Evolutionary conservation across 148 eudicot species (phyloP), one percentile per base, ranked within the genome.

Genomic region (Fagopyrum tataricum): DNA sequence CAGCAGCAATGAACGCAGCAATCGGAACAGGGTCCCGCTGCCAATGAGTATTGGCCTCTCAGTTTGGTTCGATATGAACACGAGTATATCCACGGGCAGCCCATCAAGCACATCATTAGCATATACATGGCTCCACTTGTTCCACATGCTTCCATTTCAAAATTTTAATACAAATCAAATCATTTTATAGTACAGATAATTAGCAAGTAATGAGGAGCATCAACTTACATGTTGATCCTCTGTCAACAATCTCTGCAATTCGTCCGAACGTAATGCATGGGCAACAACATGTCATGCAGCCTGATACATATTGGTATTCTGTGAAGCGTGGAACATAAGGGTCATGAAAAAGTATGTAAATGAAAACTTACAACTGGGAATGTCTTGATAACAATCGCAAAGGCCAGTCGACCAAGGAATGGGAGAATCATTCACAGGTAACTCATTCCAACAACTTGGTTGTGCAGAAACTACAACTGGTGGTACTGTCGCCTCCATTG

Each of bases 211-310:
- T 3, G 49, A 2, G 0, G 49, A 62, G 44, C 14, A 14, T 3
- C 8, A 20, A 76, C 85, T 77, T 75, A 84, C 87, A 84, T 48
- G 87, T 68, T 26, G 82, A 76, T 26, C 87, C 87, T 68, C 71
- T 58, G 67, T 84, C 87, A 52, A 81, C 59, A n/a, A 75, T 75
- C 73, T 75, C 77, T 0, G 77, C 77, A 8, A 75, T 68, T 52
- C 52, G 62, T 10, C 77, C 77, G 18, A 75, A 75, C 14, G 77
- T 66, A 41, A 75, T 67, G 61, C 77, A 75, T 1, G 77, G 77
- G 70, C 77, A 75, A 42, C 77, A 75, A 68, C 72, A 75, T 49
- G 77, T 75, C 59, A 75, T 18, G 64, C 77, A 75, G 21, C 77
- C 77, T 75, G 69, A 37, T 31, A 64, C 12, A 10, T 24, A 5